Conservation (phyloP, 768 basidiomycete genomes). For the Pisolithus albus region DNA sequence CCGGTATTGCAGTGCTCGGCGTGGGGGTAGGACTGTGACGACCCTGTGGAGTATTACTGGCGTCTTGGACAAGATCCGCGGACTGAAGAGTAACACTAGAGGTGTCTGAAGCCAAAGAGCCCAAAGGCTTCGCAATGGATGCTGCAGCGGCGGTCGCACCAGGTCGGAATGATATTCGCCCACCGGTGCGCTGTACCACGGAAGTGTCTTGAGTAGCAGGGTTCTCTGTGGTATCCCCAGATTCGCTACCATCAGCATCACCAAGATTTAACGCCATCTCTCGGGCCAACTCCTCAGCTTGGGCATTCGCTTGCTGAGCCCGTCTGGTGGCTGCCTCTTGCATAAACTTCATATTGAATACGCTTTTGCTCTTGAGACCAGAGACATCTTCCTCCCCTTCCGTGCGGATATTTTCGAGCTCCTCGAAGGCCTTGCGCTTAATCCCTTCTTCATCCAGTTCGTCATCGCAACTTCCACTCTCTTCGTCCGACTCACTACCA, state of each 20-base stretch:
- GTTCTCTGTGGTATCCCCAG: slow-evolving; percentile 21
- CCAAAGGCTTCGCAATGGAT: slow-evolving; percentile 12
- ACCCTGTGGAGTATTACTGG: slow-evolving; percentile 5
- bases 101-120: slow-evolving; percentile 43
- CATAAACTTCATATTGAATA: slow-evolving; percentile 99
- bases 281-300: slow-evolving; percentile 65
- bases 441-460: slow-evolving; percentile 41
- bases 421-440: slow-evolving; percentile 68
- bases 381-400: slow-evolving; percentile 26
- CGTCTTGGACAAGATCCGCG: slow-evolving; percentile 39
- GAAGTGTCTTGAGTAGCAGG: slow-evolving; percentile 28
- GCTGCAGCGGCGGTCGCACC: slow-evolving; percentile 25
- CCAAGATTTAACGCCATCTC: slow-evolving; percentile 51
- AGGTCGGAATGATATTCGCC: slow-evolving; percentile 59
- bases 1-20: slow-evolving; percentile 8
- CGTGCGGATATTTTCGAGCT: slow-evolving; percentile 49
- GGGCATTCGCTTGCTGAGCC: slow-evolving; percentile 45
- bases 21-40: slow-evolving; percentile 13
- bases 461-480: slow-evolving; percentile 33
- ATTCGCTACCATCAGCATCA: slow-evolving; percentile 26
- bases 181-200: slow-evolving; percentile 53
- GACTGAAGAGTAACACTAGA: slow-evolving; percentile 68
- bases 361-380: slow-evolving; percentile 47
- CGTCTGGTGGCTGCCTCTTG: slow-evolving; percentile 78
- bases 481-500: slow-evolving; percentile 45